phyloP scores from a whole-genome alignment of 345 rosid species.

The Populus nigra region DNA sequence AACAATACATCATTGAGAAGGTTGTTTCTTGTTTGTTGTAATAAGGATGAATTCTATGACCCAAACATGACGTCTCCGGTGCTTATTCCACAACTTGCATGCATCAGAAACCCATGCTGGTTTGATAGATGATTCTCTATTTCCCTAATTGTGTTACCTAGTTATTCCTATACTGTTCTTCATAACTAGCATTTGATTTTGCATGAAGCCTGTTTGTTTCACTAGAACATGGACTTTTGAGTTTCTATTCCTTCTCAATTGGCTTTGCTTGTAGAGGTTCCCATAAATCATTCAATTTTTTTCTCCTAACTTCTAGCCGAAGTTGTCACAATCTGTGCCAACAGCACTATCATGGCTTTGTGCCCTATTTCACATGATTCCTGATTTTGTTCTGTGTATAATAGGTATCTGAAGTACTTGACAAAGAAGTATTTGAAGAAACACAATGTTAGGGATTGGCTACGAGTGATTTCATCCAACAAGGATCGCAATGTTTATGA shows the following conservation, averaged over 20 bases:
- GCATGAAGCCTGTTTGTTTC: background rate
- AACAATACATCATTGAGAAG: background rate
- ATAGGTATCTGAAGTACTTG: conserved; percentile 79
- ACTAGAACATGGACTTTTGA: background rate
- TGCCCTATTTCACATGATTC: background rate
- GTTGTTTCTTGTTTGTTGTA: background rate
- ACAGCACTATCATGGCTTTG: background rate
- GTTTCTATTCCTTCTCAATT: background rate
- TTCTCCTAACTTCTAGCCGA: background rate
- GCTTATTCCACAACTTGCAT: background rate
- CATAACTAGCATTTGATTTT: background rate
- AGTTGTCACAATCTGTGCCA: background rate
- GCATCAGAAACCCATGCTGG: background rate
- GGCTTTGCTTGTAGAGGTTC: background rate
- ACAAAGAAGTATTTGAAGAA: conserved; percentile 87
- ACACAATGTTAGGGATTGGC: conserved; percentile 92
- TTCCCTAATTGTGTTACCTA: background rate
- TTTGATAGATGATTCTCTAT: background rate
- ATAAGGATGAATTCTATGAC: background rate
- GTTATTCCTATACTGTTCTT: background rate
- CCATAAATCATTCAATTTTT: background rate
- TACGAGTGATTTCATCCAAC: conserved; percentile 76
- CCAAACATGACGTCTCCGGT: background rate
- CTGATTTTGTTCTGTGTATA: conserved; percentile 1
- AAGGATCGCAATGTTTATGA: conserved; percentile 59